phyloP scores from a whole-genome alignment of 441 rosid species.

The Eruca vesicaria region DNA sequence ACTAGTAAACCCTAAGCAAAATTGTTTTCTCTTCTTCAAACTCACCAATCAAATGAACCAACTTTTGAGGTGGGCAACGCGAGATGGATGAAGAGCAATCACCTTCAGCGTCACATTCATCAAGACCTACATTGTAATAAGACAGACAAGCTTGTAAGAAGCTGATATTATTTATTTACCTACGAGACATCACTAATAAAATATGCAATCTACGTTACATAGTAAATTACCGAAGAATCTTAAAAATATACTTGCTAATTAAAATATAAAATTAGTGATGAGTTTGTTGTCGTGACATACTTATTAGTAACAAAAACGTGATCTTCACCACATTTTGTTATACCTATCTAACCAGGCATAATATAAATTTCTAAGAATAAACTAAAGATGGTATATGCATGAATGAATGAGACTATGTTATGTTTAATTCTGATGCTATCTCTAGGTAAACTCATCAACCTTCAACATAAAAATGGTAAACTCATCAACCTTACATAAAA shows the following conservation, averaged over 20 bases:
- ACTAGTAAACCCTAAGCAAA: constrained; percentile 3
- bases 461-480: too few relatives aligned
- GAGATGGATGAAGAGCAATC: constrained; percentile 19
- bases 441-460: too few relatives aligned
- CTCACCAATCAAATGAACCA: constrained; percentile 6
- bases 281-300: neutral
- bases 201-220: neutral
- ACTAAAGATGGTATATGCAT: neutral
- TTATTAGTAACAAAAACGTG: neutral
- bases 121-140: neutral
- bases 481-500: too few relatives aligned
- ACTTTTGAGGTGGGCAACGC: constrained; percentile 28
- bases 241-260: neutral
- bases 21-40: neutral
- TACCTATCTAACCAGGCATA: neutral
- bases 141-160: neutral
- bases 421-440: too few relatives aligned
- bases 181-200: neutral
- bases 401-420: neutral
- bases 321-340: neutral
- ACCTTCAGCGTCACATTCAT: constrained; percentile 15
- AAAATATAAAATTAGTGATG: neutral
- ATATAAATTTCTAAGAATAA: too few relatives aligned
- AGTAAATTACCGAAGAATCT: neutral
- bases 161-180: neutral